Percentiles rank a stretch among this genome's conserved stretches.
Evolutionary conservation across 768 basidiomycete species (phyloP).

Genomic region (Xerocomus spinulosus): DNA sequence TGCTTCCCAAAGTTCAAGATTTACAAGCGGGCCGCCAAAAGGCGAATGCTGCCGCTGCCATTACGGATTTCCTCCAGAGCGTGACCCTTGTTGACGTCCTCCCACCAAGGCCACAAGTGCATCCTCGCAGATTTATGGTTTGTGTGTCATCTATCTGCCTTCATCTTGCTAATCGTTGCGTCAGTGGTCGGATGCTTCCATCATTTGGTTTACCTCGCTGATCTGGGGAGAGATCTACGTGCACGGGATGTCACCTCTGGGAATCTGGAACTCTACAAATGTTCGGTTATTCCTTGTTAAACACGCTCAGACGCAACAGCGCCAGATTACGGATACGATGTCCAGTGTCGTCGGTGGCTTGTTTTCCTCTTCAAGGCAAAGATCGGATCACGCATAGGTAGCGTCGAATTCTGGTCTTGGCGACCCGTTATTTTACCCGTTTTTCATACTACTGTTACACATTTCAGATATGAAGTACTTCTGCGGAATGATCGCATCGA

Average conservation of each 20-base stretch:
- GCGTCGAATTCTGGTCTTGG: background rate
- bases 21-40: conserved; percentile 65
- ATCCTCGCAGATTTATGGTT: conserved; percentile 74
- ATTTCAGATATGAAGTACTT: background rate
- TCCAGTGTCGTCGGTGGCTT: conserved; percentile 80
- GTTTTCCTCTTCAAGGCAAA: conserved; percentile 42
- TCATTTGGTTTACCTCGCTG: conserved; percentile 88
- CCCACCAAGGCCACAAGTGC: conserved; percentile 60
- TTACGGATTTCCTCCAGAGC: conserved; percentile 70
- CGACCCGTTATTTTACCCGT: background rate
- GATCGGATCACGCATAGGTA: conserved; percentile 25
- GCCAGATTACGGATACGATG: conserved; percentile 74
- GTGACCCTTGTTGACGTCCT: conserved; percentile 69
- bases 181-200: conserved; percentile 90
- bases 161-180: conserved; percentile 1
- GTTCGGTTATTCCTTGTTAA: conserved; percentile 91
- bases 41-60: conserved; percentile 58
- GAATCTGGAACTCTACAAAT: conserved; percentile 87
- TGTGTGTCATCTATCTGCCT: conserved; percentile 23
- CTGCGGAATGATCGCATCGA: background rate
- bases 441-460: background rate
- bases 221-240: conserved; percentile 97
- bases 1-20: conserved; percentile 80
- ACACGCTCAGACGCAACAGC: conserved; percentile 64
- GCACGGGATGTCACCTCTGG: conserved; percentile 78